Conservation (phyloP, 2,329 filamentous ascomycete genomes). For the Ambrosiella xylebori region DNA sequence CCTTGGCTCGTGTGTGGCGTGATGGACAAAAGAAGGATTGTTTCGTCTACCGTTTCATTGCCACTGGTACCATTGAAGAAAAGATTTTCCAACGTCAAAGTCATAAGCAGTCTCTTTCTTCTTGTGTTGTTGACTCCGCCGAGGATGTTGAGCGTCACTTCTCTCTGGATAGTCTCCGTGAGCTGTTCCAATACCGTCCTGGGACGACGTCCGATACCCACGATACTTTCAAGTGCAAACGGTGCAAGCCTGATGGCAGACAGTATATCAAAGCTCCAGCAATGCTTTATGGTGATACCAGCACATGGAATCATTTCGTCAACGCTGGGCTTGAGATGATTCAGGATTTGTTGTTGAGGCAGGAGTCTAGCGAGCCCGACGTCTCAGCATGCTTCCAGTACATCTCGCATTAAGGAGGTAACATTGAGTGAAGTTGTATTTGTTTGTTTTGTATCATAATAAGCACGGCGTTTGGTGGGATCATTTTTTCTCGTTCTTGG, state of each 20-base stretch:
- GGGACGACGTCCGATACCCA: slow-evolving; percentile 85
- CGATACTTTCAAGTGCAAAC: slow-evolving; percentile 96
- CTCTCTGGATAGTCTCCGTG: slow-evolving; percentile 72
- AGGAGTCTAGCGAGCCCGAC: slow-evolving; percentile 61
- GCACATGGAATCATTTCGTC: slow-evolving; percentile 96
- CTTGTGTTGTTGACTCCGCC: slow-evolving; percentile 87
- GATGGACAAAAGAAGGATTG: slow-evolving; percentile 99
- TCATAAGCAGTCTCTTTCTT: slow-evolving; percentile 93
- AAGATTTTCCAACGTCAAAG: slow-evolving; percentile 98
- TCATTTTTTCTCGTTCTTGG: not conserved
- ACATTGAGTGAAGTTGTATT: not conserved
- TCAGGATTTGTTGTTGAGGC: slow-evolving; percentile 76
- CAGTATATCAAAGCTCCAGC: slow-evolving; percentile 83
- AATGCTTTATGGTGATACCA: slow-evolving; percentile 94
- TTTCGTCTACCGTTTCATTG: slow-evolving; percentile 98
- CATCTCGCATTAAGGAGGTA: slow-evolving; percentile 55
- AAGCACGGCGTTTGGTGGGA: not conserved
- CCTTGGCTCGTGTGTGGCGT: slow-evolving; percentile 91
- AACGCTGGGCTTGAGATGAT: slow-evolving; percentile 63
- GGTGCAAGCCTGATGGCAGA: slow-evolving; percentile 72
- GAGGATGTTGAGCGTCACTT: slow-evolving; percentile 98
- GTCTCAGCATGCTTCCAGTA: slow-evolving; percentile 97
- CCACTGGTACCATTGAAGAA: slow-evolving; percentile 93
- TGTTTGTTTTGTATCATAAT: not conserved
- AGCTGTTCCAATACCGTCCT: slow-evolving; percentile 82